Evolutionary conservation across 345 rosid genomes (phyloP).

Genomic region (Erysimum cheiranthoides): DNA sequence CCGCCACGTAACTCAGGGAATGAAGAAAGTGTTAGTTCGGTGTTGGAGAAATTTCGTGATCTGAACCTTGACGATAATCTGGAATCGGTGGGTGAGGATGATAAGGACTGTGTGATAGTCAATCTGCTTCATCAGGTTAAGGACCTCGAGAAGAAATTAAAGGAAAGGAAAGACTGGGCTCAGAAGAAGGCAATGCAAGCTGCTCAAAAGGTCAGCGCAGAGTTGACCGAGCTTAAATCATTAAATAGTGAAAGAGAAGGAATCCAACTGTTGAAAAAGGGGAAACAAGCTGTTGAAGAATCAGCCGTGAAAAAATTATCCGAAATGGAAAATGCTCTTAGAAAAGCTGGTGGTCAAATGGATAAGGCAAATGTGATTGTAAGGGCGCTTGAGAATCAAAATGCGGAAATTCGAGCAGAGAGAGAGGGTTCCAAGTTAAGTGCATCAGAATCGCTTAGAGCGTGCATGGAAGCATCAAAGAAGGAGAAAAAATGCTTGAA

Average conservation of each 20-base stretch:
- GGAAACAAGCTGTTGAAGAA: conserved; percentile 80
- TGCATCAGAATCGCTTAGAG: conserved; percentile 77
- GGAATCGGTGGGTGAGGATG: conserved; percentile 62
- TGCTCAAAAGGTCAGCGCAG: conserved; percentile 80
- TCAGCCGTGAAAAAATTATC: conserved; percentile 75
- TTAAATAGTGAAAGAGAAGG: conserved; percentile 82
- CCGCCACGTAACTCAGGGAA: conserved; percentile 51
- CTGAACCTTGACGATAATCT: conserved; percentile 78
- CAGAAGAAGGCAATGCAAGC: conserved; percentile 97
- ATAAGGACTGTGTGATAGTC: conserved; percentile 74
- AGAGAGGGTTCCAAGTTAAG: conserved; percentile 85
- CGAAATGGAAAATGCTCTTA: conserved; percentile 79
- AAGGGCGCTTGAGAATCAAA: conserved; percentile 79
- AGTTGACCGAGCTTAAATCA: conserved; percentile 73
- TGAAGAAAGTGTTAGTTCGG: conserved; percentile 57
- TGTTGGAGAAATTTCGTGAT: conserved; percentile 68
- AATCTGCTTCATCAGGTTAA: conserved; percentile 66
- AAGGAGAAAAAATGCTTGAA: conserved; percentile 83
- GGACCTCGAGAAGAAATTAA: conserved; percentile 76
- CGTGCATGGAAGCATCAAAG: conserved; percentile 72
- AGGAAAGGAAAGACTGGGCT: conserved; percentile 93
- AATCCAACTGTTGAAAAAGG: conserved; percentile 78
- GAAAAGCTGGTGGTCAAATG: conserved; percentile 72
- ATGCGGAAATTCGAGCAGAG: conserved; percentile 93
- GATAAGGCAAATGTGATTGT: conserved; percentile 76